Conservation (phyloP, 1,139 yeast genomes). For the Hyphopichia khmerensis region DNA sequence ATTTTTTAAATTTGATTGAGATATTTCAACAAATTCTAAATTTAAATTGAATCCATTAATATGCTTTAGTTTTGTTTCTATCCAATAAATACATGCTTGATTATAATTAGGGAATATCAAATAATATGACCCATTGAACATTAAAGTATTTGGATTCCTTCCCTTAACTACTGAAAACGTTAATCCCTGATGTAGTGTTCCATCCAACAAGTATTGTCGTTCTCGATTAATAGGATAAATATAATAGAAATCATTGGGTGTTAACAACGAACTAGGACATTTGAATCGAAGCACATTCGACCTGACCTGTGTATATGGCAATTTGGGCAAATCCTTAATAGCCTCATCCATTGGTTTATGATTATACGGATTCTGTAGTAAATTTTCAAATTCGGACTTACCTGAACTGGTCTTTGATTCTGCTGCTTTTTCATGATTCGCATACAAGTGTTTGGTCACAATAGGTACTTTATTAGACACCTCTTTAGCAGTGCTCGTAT, state of each 20-base stretch:
- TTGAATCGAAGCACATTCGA: constrained; percentile 35
- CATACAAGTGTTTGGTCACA: constrained; percentile 27
- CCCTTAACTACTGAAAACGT: constrained; percentile 42
- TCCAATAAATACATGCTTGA: constrained; percentile 51
- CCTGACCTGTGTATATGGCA: constrained; percentile 5
- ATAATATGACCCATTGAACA: constrained; percentile 50
- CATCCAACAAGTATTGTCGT: constrained; percentile 24
- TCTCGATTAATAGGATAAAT: constrained; percentile 34
- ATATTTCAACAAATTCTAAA: constrained; percentile 39
- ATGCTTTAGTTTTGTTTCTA: constrained; percentile 47
- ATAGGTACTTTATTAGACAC: constrained; percentile 26
- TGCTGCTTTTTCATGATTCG: constrained; percentile 8
- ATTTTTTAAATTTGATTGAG: constrained; percentile 16
- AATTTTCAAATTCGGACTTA: constrained; percentile 27
- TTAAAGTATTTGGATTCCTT: constrained; percentile 45
- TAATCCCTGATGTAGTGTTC: constrained; percentile 20
- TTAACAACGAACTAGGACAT: constrained; percentile 37
- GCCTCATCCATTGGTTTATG: constrained; percentile 29
- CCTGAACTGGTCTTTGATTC: too few species aligned
- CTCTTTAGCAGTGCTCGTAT: constrained; percentile 29
- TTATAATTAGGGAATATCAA: constrained; percentile 46
- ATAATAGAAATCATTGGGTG: constrained; percentile 37
- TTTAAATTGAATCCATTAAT: constrained; percentile 52
- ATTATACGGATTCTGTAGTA: constrained; percentile 32
- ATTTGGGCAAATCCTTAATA: constrained; percentile 18